A percentile compares a stretch with the other conserved stretches of the same genome.
Conservation (phyloP, 805 yeast genomes). For the Zygosaccharomyces bisporus region DNA sequence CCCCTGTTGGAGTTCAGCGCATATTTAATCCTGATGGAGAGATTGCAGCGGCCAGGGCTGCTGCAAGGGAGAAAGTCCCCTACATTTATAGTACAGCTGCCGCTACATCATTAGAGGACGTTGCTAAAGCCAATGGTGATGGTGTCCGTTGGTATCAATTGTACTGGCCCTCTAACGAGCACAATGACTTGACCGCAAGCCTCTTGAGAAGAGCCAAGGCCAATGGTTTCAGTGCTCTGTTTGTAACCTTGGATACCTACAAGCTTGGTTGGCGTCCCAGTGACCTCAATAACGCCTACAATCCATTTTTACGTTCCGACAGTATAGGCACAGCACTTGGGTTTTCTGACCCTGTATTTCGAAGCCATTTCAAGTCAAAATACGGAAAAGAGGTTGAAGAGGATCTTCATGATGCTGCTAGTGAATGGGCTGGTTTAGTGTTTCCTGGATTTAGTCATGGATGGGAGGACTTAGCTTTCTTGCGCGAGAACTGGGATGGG, state of each 20-base stretch:
- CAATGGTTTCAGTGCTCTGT: constrained; percentile 43
- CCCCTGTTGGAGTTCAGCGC: constrained; percentile 30
- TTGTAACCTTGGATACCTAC: constrained; percentile 52
- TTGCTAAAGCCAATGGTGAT: constrained; percentile 31
- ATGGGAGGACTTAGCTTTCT: constrained; percentile 37
- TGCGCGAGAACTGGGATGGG: constrained; percentile 37
- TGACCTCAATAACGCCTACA: constrained; percentile 25
- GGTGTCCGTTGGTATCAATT: constrained; percentile 48
- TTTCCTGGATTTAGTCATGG: constrained; percentile 23
- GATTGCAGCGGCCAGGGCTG: constrained; percentile 27
- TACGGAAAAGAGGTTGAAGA: constrained; percentile 13
- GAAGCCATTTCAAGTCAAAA: constrained; percentile 15
- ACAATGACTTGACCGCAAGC: constrained; percentile 26
- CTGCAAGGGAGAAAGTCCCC: constrained; percentile 24
- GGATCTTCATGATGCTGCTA: constrained; percentile 8
- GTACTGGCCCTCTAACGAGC: constrained; percentile 42
- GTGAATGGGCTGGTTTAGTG: constrained; percentile 16
- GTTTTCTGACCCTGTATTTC: constrained; percentile 27
- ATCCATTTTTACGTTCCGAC: constrained; percentile 25
- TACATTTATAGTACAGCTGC: constrained; percentile 35
- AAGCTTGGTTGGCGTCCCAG: constrained; percentile 33
- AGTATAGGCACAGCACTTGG: constrained; percentile 27
- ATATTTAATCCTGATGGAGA: constrained; percentile 27
- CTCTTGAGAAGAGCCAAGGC: constrained; percentile 40
- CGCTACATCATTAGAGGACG: constrained; percentile 40